Percentiles rank a stretch among this genome's conserved stretches.
phyloP scores from a whole-genome alignment of 2,329 filamentous ascomycete species.

The Penicillium sp. region DNA sequence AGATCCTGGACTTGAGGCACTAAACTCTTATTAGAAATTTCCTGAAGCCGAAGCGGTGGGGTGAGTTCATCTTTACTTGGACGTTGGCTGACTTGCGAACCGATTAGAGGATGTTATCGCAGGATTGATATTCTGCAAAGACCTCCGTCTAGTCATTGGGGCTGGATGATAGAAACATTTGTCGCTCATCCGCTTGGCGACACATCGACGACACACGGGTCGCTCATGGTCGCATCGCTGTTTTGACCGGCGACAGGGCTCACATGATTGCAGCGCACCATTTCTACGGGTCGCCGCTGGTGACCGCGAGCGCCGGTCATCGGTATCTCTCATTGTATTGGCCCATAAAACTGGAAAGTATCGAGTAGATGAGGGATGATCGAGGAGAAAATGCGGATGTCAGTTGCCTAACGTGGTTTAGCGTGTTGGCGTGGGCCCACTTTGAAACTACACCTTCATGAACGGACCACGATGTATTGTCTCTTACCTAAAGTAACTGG shows the following conservation, averaged over 20 bases:
- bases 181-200: slow-evolving; percentile 29
- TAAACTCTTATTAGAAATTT: slow-evolving; percentile 8
- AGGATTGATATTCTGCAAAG: slow-evolving; percentile 10
- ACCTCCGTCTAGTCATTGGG: slow-evolving; percentile 37
- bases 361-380: neutral
- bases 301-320: slow-evolving; percentile 22
- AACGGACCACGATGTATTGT: too few relatives aligned
- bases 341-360: neutral
- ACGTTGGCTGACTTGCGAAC: slow-evolving; percentile 21
- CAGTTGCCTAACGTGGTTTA: neutral
- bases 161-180: slow-evolving; percentile 41
- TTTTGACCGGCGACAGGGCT: slow-evolving; percentile 41
- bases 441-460: neutral
- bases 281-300: slow-evolving; percentile 36
- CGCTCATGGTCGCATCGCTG: slow-evolving; percentile 38
- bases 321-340: slow-evolving; percentile 16
- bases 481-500: too few relatives aligned
- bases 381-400: neutral
- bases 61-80: slow-evolving; percentile 19
- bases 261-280: slow-evolving; percentile 39
- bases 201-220: slow-evolving; percentile 36
- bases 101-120: slow-evolving; percentile 12
- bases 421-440: neutral
- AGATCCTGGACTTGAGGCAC: slow-evolving; percentile 27
- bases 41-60: neutral